phyloP scores from a whole-genome alignment of 495 filamentous ascomycete genomes.

The Talaromyces wortmannii region DNA sequence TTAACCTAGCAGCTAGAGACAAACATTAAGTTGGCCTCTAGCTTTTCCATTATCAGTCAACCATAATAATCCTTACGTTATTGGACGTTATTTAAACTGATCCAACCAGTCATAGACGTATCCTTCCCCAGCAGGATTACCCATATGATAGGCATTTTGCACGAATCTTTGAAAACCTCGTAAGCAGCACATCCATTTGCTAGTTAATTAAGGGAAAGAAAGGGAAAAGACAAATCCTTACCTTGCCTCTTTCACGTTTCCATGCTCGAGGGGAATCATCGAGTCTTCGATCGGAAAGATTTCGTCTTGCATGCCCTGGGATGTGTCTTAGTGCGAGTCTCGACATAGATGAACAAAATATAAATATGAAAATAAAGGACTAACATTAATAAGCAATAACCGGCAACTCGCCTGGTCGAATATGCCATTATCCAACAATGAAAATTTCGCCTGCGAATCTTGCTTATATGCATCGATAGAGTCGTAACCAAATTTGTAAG shows the following conservation, averaged over 20 bases:
- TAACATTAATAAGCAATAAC: constrained; percentile 1
- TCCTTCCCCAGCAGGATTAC: background rate
- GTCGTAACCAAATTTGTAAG: background rate
- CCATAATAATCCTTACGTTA: too few relatives aligned
- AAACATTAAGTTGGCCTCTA: too few relatives aligned
- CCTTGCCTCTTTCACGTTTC: background rate
- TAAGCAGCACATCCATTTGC: too few relatives aligned
- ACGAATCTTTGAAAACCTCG: background rate
- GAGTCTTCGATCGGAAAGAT: background rate
- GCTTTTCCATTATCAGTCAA: too few relatives aligned
- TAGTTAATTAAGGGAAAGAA: too few relatives aligned
- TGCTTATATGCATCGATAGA: background rate
- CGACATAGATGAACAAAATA: too few relatives aligned
- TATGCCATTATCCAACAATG: background rate
- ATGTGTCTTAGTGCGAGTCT: too few relatives aligned
- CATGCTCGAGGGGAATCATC: background rate
- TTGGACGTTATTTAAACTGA: background rate
- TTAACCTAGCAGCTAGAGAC: too few relatives aligned
- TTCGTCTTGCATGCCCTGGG: background rate
- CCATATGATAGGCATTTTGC: background rate
- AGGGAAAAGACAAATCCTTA: background rate
- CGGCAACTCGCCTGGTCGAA: background rate
- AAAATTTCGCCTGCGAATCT: background rate
- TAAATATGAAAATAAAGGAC: too few relatives aligned
- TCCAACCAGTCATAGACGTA: background rate